phyloP scores from a whole-genome alignment of 345 rosid genomes.

The Boechera retrofracta region DNA sequence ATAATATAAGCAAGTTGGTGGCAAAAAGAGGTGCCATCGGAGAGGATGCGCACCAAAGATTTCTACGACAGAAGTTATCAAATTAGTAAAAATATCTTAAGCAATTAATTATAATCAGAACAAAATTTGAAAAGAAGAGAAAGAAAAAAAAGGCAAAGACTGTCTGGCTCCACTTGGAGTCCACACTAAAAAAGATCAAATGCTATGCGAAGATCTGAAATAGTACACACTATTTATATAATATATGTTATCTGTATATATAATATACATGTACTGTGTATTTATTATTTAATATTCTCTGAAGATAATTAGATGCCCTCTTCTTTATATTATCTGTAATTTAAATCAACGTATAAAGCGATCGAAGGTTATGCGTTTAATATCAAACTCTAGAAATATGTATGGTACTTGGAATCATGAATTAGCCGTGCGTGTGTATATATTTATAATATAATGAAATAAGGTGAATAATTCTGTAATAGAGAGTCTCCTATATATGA shows the following conservation, averaged over 20 bases:
- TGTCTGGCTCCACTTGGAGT: constrained; percentile 44
- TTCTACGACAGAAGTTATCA: constrained; percentile 12
- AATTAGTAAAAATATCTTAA: not conserved
- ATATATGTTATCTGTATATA: not conserved
- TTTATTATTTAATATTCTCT: constrained; percentile 10
- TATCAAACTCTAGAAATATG: constrained; percentile 3
- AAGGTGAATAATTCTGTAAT: constrained; percentile 21
- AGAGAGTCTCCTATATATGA: constrained; percentile 8
- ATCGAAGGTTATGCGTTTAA: constrained; percentile 12
- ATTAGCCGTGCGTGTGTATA: constrained; percentile 22
- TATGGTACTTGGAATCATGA: constrained; percentile 12
- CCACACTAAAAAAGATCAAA: constrained; percentile 33
- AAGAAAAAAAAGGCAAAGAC: constrained; percentile 37
- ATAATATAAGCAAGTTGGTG: constrained; percentile 35
- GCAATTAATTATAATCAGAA: not conserved
- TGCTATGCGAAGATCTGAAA: constrained; percentile 31
- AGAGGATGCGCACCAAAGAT: constrained; percentile 45
- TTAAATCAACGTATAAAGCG: constrained; percentile 37
- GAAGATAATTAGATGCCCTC: constrained; percentile 40
- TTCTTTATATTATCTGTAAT: constrained; percentile 39
- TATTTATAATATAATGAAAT: constrained; percentile 1
- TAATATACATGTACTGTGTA: not conserved
- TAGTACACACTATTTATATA: constrained; percentile 13
- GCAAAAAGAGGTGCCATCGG: constrained; percentile 37
- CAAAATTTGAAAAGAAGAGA: constrained; percentile 20